A percentile compares a stretch with the other conserved stretches of the same genome.
Evolutionary conservation across 139 green algal species (phyloP).

Genomic region (Diplosphaera chodatii): DNA sequence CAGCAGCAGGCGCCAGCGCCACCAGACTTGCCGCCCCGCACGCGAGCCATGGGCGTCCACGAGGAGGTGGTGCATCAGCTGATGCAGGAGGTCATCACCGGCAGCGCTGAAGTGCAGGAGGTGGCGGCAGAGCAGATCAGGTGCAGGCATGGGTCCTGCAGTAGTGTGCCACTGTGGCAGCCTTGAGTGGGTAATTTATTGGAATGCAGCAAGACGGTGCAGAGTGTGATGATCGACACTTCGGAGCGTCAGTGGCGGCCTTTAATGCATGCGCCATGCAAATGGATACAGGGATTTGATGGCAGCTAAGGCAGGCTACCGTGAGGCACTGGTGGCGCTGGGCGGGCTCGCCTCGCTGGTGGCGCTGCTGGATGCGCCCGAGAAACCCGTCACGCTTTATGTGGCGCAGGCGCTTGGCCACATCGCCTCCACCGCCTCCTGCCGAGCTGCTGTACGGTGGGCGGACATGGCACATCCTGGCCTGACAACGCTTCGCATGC

Average conservation of each 20-base stretch:
- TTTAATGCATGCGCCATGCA: too few species aligned
- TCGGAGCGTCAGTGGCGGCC: too few species aligned
- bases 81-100: not conserved
- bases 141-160: not conserved
- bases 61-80: not conserved
- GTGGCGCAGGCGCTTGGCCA: not conserved
- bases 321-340: not conserved
- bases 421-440: not conserved
- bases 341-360: not conserved
- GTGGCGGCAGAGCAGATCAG: not conserved
- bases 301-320: not conserved
- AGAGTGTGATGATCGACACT: too few species aligned
- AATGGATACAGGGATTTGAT: not conserved
- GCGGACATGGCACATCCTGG: too few species aligned
- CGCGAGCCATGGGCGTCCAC: not conserved
- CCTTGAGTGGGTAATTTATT: too few species aligned
- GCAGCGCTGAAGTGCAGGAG: not conserved
- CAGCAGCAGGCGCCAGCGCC: too few species aligned
- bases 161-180: too few species aligned
- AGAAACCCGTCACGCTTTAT: not conserved
- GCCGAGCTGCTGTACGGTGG: not conserved
- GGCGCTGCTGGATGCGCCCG: not conserved
- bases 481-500: too few species aligned
- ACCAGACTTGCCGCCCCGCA: not conserved
- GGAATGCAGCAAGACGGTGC: too few species aligned